A percentile compares a stretch with the other conserved stretches of the same genome.
phyloP scores from a whole-genome alignment of 1,284 basidiomycete species.

The Apiotrichum gracile region DNA sequence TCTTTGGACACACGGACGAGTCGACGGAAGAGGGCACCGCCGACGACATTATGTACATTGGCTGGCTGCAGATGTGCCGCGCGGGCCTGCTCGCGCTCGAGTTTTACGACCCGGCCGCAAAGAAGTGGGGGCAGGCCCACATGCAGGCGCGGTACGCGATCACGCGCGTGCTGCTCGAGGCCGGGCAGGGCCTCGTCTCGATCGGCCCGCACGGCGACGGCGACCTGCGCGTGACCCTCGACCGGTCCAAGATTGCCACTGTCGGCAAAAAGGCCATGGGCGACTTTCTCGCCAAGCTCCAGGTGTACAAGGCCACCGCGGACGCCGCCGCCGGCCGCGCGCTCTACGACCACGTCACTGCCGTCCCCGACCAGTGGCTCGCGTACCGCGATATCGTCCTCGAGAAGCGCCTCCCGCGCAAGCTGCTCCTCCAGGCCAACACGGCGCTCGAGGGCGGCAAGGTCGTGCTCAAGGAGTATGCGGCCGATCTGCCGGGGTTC shows the following conservation, averaged over 20 bases:
- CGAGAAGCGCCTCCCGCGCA: slow-evolving; percentile 14
- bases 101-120: slow-evolving; percentile 69
- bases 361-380: slow-evolving; percentile 12
- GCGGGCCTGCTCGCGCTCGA: slow-evolving; percentile 71
- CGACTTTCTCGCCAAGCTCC: slow-evolving; percentile 14
- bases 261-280: slow-evolving; percentile 13
- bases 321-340: slow-evolving; percentile 10
- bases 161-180: slow-evolving; percentile 11
- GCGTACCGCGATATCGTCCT: slow-evolving; percentile 13
- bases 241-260: slow-evolving; percentile 8
- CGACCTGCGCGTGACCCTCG: slow-evolving; percentile 12
- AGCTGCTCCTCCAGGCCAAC: slow-evolving; percentile 20
- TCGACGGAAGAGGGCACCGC: slow-evolving; percentile 2
- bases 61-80: slow-evolving; percentile 77
- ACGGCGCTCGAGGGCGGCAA: slow-evolving; percentile 10
- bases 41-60: slow-evolving; percentile 65
- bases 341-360: slow-evolving; percentile 10
- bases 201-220: slow-evolving; percentile 8
- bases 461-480: slow-evolving; percentile 15
- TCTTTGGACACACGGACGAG: slow-evolving; percentile 17
- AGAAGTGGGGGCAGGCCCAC: slow-evolving; percentile 84
- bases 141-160: slow-evolving; percentile 54
- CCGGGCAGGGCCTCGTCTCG: slow-evolving; percentile 9
- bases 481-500: slow-evolving; percentile 9
- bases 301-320: slow-evolving; percentile 18